phyloP scores from a whole-genome alignment of 495 filamentous ascomycete species.

The Penicillium robsamsonii region DNA sequence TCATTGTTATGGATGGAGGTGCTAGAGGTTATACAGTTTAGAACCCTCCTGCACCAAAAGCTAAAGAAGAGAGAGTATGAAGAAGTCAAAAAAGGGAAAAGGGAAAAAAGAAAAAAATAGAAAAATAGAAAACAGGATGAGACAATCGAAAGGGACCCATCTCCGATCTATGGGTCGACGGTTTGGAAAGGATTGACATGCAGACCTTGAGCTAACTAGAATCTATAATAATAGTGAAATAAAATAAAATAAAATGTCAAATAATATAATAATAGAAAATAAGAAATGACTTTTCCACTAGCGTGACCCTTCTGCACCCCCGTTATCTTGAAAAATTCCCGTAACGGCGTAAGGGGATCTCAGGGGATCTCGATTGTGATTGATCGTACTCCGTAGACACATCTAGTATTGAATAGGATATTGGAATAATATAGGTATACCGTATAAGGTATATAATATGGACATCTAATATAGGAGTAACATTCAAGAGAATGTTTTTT shows the following conservation, averaged over 20 bases:
- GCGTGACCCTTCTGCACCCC: conserved; percentile 32
- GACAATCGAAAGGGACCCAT: conserved; percentile 26
- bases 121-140: conserved; percentile 15
- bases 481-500: conserved; percentile 2
- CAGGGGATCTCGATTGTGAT: conserved; percentile 6
- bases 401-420: not conserved
- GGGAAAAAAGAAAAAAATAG: conserved; percentile 10
- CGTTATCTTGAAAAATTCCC: conserved; percentile 32
- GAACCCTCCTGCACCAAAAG: not conserved
- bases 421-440: conserved; percentile 9
- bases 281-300: conserved; percentile 31
- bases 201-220: conserved; percentile 15
- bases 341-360: conserved; percentile 31
- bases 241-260: conserved; percentile 4
- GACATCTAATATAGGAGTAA: too few species aligned
- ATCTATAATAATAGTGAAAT: not conserved
- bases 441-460: not conserved
- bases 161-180: conserved; percentile 31
- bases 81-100: conserved; percentile 14
- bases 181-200: conserved; percentile 32
- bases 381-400: not conserved
- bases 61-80: conserved; percentile 11
- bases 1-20: conserved; percentile 28
- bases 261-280: conserved; percentile 14
- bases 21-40: not conserved